phyloP scores from a whole-genome alignment of 306 rosid species.

The Vigna radiata region DNA sequence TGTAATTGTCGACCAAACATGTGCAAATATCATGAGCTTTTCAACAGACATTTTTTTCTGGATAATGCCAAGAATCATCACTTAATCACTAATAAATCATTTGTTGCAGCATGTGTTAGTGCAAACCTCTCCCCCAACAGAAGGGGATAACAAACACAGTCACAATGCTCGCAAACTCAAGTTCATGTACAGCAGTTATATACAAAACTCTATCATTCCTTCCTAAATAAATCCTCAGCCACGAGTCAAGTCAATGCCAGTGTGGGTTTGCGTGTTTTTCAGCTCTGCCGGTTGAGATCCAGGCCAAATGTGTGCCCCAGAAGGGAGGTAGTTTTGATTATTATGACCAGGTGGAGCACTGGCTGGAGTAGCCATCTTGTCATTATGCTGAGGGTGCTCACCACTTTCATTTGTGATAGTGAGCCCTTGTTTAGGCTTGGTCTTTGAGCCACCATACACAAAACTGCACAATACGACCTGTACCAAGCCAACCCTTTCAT shows the following conservation, averaged over 20 bases:
- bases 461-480: slow-evolving; percentile 94
- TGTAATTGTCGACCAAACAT: too few species aligned
- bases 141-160: slow-evolving; percentile 47
- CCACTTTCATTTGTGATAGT: slow-evolving; percentile 57
- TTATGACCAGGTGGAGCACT: slow-evolving; percentile 56
- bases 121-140: slow-evolving; percentile 52
- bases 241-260: slow-evolving; percentile 86
- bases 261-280: slow-evolving; percentile 60
- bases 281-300: slow-evolving; percentile 61
- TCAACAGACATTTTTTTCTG: not conserved
- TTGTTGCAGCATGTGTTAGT: slow-evolving; percentile 63
- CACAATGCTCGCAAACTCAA: slow-evolving; percentile 60
- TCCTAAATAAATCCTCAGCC: slow-evolving; percentile 61
- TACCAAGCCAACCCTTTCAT: slow-evolving; percentile 39
- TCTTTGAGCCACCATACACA: slow-evolving; percentile 72
- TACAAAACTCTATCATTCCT: slow-evolving; percentile 71
- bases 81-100: slow-evolving; percentile 41
- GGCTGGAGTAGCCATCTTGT: slow-evolving; percentile 62
- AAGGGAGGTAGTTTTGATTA: slow-evolving; percentile 61
- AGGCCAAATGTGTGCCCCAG: slow-evolving; percentile 69
- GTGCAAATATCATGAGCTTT: not conserved
- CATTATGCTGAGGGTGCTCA: slow-evolving; percentile 55
- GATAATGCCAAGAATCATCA: slow-evolving; percentile 17
- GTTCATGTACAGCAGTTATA: slow-evolving; percentile 76
- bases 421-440: slow-evolving; percentile 61